Conservation (phyloP, 2,329 filamentous ascomycete species). For the Xylariaceae sp. region DNA sequence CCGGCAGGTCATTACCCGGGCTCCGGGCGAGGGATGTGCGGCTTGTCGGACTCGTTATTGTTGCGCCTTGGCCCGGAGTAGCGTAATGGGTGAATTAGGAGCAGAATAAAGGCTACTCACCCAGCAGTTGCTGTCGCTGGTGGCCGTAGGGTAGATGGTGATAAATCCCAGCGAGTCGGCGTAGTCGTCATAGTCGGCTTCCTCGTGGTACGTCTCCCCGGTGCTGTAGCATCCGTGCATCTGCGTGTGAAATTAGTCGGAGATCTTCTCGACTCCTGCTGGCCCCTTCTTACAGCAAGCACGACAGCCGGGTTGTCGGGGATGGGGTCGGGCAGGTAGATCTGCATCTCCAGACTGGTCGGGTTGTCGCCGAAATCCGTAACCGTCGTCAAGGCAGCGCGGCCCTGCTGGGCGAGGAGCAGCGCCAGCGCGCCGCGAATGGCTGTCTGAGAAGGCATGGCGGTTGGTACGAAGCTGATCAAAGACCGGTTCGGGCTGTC, state of each 20-base stretch:
- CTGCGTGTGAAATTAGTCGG: not conserved
- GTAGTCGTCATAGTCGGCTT: constrained; percentile 11
- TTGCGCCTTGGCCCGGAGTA: not conserved
- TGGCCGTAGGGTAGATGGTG: constrained; percentile 14
- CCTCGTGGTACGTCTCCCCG: constrained; percentile 8
- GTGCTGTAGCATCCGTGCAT: constrained; percentile 15
- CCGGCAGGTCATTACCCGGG: too few species aligned
- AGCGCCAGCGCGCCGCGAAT: not conserved
- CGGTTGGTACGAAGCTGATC: too few species aligned
- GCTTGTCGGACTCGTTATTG: too few species aligned
- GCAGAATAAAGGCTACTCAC: too few species aligned
- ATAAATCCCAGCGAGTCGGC: constrained; percentile 15
- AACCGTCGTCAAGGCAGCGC: constrained; percentile 11
- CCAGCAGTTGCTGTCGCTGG: constrained; percentile 16
- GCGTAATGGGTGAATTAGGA: not conserved
- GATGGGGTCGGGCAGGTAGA: constrained; percentile 9
- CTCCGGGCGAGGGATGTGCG: too few species aligned
- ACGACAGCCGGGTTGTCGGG: constrained; percentile 11
- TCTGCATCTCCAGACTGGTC: constrained; percentile 12
- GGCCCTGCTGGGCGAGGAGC: not conserved
- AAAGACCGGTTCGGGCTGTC: too few species aligned
- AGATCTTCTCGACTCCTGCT: not conserved
- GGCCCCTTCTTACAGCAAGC: constrained; percentile 10
- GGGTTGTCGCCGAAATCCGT: constrained; percentile 13
- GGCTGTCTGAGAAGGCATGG: too few species aligned